These are phyloP conservation scores for Vigna reflexopilosa DNA, from an alignment of 306 rosid genomes.

Conservation along the genomic window DNA sequence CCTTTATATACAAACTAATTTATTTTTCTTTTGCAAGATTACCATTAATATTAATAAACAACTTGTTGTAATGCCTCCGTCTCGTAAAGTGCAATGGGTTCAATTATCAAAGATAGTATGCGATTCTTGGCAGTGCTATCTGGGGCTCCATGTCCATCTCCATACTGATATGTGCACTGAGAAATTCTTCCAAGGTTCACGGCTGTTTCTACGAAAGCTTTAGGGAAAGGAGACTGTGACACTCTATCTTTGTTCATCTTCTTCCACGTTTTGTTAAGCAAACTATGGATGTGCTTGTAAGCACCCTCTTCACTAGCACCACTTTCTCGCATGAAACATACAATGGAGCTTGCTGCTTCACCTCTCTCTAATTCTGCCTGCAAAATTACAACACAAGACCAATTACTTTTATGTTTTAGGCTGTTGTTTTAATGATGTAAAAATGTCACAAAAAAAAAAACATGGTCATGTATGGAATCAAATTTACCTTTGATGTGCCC, in stretches of 20 bases:
- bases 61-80: neutral
- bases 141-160: constrained; percentile 66
- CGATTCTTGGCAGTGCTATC: constrained; percentile 44
- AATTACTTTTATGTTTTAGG: too few species aligned
- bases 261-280: constrained; percentile 60
- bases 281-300: constrained; percentile 1
- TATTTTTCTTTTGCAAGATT: too few species aligned
- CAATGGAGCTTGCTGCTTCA: constrained; percentile 44
- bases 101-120: constrained; percentile 49
- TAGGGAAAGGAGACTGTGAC: constrained; percentile 42
- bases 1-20: too few species aligned
- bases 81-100: constrained; percentile 43
- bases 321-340: constrained; percentile 49
- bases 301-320: constrained; percentile 43
- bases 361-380: constrained; percentile 67
- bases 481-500: constrained; percentile 56
- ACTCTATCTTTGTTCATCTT: constrained; percentile 52
- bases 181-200: constrained; percentile 61
- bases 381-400: neutral
- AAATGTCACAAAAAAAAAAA: too few species aligned
- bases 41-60: too few species aligned
- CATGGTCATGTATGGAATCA: too few species aligned
- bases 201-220: constrained; percentile 47
- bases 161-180: constrained; percentile 60
- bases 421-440: too few species aligned